phyloP scores from a whole-genome alignment of 495 filamentous ascomycete species.

The Durotheca rogersii region DNA sequence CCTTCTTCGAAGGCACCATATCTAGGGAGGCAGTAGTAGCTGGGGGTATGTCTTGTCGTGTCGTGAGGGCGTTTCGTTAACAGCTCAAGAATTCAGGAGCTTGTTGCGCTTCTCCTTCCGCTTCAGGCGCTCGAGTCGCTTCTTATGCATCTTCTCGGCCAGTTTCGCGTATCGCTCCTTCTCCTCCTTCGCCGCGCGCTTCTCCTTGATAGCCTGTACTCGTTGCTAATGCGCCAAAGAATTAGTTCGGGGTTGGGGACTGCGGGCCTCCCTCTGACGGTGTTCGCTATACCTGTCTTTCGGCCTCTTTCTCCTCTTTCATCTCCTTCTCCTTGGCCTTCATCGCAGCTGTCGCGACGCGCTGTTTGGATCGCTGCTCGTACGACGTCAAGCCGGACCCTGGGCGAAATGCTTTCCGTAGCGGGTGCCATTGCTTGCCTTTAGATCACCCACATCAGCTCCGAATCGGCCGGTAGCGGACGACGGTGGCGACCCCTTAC shows the following conservation, averaged over 20 bases:
- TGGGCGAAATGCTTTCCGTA: constrained; percentile 85
- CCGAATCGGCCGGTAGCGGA: background rate
- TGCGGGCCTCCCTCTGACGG: background rate
- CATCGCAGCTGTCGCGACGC: constrained; percentile 64
- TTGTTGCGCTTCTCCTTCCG: constrained; percentile 97
- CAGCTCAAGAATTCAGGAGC: constrained; percentile 77
- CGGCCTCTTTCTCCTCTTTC: constrained; percentile 91
- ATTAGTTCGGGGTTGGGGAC: background rate
- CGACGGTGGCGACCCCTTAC: constrained; percentile 38
- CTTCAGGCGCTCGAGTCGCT: constrained; percentile 89
- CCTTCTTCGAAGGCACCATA: too few relatives aligned
- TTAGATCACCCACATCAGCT: constrained; percentile 13
- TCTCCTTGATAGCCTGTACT: constrained; percentile 78
- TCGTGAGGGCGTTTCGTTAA: background rate
- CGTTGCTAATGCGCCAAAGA: constrained; percentile 55
- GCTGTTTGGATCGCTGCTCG: constrained; percentile 66
- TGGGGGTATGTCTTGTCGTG: too few relatives aligned
- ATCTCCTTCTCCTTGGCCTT: constrained; percentile 92
- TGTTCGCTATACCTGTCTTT: constrained; percentile 64
- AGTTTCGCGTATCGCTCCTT: constrained; percentile 91
- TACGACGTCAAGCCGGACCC: constrained; percentile 73
- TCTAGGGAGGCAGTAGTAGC: too few relatives aligned
- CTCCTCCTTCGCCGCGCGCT: constrained; percentile 83
- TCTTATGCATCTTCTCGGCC: constrained; percentile 96
- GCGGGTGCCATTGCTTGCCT: constrained; percentile 94